Evolutionary conservation across 2,329 filamentous ascomycete genomes (phyloP), one percentile per base, ranked within the genome.

Genomic region (Nakataea oryzae): DNA sequence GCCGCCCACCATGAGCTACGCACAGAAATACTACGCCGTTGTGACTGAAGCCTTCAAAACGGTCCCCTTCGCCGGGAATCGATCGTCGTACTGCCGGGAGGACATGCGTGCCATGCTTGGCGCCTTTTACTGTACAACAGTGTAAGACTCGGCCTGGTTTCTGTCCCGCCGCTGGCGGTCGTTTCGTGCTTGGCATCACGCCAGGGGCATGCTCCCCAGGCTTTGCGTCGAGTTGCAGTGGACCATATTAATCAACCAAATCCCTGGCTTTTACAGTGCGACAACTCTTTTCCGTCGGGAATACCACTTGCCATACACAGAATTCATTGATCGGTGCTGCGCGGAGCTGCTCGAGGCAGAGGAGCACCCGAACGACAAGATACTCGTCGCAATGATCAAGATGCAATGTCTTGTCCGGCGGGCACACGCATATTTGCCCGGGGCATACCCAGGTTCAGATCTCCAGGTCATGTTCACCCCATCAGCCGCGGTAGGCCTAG

Each of bases 61-160:
- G 0, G 63, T 66, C 0, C 65, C 65, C 2, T 63, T 63, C 0
- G 62, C 63, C 4, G 60, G 60, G 1, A 14, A 24, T 9, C 69
- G 66, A 24, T 55, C 57, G 0, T 61, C 67, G 1, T 74, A 74
- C 17, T 70, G 70, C 3, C 62, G 70, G 0, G 70, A 73, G 0
- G 76, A 78, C 41, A 74, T 75, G 64, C 72, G 77, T 0, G 71
- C 76, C 0, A 67, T 75, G 3, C 64, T 79, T 0, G 77, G 76
- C 0, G 71, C 72, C 59, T 79, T 74, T 54, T 77, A 77, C 28
- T 59, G 75, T 2, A 70, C 71, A 7, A 73, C 71, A 0, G 58
- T 75, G 73, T 74, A 66, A 50, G 71, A 28, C 24, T 11, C n/a
- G n/a, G n/a, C n/a, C 3, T 3, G 41, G 7, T 50, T n/a, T 50